Evolutionary conservation across 208 protist genomes (phyloP), one percentile per base, ranked within the genome.

Genomic region (Lotmaria passim): DNA sequence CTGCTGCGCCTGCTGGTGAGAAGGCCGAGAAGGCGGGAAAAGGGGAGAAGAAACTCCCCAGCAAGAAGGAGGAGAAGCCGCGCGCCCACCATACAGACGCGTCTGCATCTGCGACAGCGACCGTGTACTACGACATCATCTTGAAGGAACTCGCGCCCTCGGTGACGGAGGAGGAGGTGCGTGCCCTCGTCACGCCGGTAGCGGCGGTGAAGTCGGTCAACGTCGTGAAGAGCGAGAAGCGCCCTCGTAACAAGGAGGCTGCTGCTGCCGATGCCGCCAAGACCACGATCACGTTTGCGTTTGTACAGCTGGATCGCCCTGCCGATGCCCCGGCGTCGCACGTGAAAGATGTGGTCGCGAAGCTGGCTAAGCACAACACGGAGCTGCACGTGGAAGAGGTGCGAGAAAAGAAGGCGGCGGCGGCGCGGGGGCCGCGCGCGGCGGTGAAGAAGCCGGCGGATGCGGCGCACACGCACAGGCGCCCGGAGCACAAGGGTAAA

Each of bases 61-160:
- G 11, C 28, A 69, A 75, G 52, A 71, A 63, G 17, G 55, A 58
- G 26, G 68, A 28, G 21, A 56, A 53, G 30, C 15, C 44, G 28
- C 39, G 31, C 47, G n/a, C 34, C 10, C 39, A n/a, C 21, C 23
- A 23, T 41, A 51, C 23, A 15, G 51, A 26, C 57, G 55, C 66
- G 66, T 28, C 69, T 61, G 30, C 51, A 39, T 7, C 30, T 24
- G 34, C 34, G 2, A 44, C 63, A 33, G 50, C 81, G 14, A 65
- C 90, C 10, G 72, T 93, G 19, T 93, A 83, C 73, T 93, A 90
- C 63, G 85, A 93, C 69, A 79, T 93, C 31, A 88, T 93, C 46
- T 57, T 91, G 30, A 93, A 93, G 79, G 85, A 85, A 24, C 81
- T 93, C 8, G 53, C 82, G 1, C 36, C 69, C 7, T 52, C 55